Base-by-base conservation (phyloP, 2,329 filamentous ascomycete species). In the Trichoderma arundinaceum region DNA sequence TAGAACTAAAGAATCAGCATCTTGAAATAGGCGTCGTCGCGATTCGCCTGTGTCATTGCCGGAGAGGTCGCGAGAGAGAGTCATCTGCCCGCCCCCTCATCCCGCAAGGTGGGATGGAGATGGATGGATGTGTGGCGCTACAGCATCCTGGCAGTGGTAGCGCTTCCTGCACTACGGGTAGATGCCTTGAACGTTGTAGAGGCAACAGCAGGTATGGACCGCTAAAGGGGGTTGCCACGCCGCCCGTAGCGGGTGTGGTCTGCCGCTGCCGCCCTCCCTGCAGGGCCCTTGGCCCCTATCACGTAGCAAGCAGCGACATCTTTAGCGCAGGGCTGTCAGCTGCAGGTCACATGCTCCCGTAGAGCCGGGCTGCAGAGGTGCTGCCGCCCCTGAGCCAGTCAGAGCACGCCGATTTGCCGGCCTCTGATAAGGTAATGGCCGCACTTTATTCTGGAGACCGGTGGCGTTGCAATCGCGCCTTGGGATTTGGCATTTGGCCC, bases 261-360 rank as follows among this genome's bases (percentile, higher is more conserved):
- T 48, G 41, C 13, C 33, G 6, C 35, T 19, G 43, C 51, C 61
- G 48, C 48, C 33, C 35, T 13, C 44, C 58, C 58, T 43, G 35
- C 35, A 52, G 38, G 22, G 22, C 22, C 22, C 22, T 28, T 28
- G 22, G 7, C 10, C 12, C 28, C 38, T 13, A 7, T 13, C 33
- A 12, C 4, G 43, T 48, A 38, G 60, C 41, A n/a, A 54, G 17
- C 60, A 33, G 51, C 43, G 51, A 33, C 32, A 41, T 38, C 38
- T 64, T 56, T 64, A 57, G 61, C 61, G 49, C 59, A 63, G 41
- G 52, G 61, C 61, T 64, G 51, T 64, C 61, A 57, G 61, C 61
- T 64, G 5, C 33, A 64, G 61, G 61, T 64, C 61, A 64, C 61
- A 64, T 64, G 61, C n/a, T 32, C 19, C 9, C 22, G 58, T 38